Percentiles rank a stretch among this genome's conserved stretches.
Conservation (phyloP, 2,329 filamentous ascomycete species). For the Emmonsia crescens region DNA sequence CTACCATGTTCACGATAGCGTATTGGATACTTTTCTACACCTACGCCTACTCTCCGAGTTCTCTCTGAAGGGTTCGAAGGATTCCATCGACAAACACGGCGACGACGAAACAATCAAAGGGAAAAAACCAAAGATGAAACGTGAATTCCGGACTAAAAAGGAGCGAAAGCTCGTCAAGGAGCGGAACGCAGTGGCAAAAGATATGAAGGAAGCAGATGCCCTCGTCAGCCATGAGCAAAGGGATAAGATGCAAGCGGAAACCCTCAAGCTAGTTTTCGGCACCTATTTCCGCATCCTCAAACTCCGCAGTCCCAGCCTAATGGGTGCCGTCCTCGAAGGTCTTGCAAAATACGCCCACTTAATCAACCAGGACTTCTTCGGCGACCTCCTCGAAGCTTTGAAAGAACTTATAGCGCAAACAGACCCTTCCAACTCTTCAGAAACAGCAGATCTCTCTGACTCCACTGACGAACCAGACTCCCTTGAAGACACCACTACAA, state of each 20-base stretch:
- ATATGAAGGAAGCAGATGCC: slow-evolving; percentile 86
- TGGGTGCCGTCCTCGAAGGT: slow-evolving; percentile 95
- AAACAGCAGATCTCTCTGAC: slow-evolving; percentile 34
- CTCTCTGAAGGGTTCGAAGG: slow-evolving; percentile 67
- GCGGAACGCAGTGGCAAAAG: slow-evolving; percentile 77
- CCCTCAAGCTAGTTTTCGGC: slow-evolving; percentile 88
- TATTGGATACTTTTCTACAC: slow-evolving; percentile 83
- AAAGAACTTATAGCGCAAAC: slow-evolving; percentile 75
- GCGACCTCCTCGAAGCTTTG: slow-evolving; percentile 84
- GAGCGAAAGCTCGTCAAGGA: slow-evolving; percentile 75
- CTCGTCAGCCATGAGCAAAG: slow-evolving; percentile 84
- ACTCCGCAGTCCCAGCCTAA: slow-evolving; percentile 65
- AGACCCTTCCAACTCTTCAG: slow-evolving; percentile 35
- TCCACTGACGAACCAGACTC: slow-evolving; percentile 35
- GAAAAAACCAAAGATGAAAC: slow-evolving; percentile 61
- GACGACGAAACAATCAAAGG: slow-evolving; percentile 36
- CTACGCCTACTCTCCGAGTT: slow-evolving; percentile 83
- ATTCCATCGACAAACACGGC: slow-evolving; percentile 55
- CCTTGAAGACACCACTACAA: slow-evolving; percentile 36
- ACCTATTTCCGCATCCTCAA: slow-evolving; percentile 94
- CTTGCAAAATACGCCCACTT: slow-evolving; percentile 88
- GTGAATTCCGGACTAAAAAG: slow-evolving; percentile 80
- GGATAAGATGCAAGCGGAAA: slow-evolving; percentile 90
- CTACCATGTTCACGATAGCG: slow-evolving; percentile 71
- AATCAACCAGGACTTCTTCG: slow-evolving; percentile 99